A percentile compares a stretch with the other conserved stretches of the same genome.
Conservation (phyloP, 2,329 filamentous ascomycete genomes). For the Parafenestella ontariensis region DNA sequence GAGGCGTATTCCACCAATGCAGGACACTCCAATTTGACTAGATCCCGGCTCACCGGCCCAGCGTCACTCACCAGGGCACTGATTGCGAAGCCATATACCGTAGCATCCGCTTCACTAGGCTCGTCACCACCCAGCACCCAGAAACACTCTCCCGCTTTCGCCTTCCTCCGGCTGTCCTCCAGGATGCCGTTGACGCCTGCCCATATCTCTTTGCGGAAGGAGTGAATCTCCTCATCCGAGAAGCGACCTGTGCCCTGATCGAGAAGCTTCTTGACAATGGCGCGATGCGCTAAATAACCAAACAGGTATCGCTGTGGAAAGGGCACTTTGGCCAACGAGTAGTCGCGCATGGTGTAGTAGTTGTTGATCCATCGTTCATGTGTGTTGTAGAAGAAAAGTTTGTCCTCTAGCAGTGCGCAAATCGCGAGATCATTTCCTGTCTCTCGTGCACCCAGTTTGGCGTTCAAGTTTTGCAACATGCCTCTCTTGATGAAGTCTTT, state of each 20-base stretch:
- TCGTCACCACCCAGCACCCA: slow-evolving; percentile 63
- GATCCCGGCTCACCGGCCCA: slow-evolving; percentile 56
- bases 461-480: slow-evolving; percentile 59
- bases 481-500: slow-evolving; percentile 53
- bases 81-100: slow-evolving; percentile 65
- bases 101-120: slow-evolving; percentile 65
- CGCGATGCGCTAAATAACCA: slow-evolving; percentile 59
- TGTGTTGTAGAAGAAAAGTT: slow-evolving; percentile 62
- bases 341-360: slow-evolving; percentile 64
- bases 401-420: slow-evolving; percentile 65
- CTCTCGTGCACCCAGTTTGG: slow-evolving; percentile 46
- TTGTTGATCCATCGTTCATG: slow-evolving; percentile 67
- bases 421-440: slow-evolving; percentile 61
- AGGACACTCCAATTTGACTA: slow-evolving; percentile 57
- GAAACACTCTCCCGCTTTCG: slow-evolving; percentile 52
- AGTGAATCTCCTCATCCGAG: slow-evolving; percentile 57
- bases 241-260: slow-evolving; percentile 65
- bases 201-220: slow-evolving; percentile 62
- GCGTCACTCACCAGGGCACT: slow-evolving; percentile 61
- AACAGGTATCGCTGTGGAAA: slow-evolving; percentile 61
- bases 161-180: slow-evolving; percentile 44
- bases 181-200: slow-evolving; percentile 57
- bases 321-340: slow-evolving; percentile 58
- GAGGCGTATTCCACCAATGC: slow-evolving; percentile 62
- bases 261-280: slow-evolving; percentile 54